A percentile compares a stretch with the other conserved stretches of the same genome.
These are phyloP conservation scores for Halenospora varia DNA, from an alignment of 495 filamentous ascomycete species.

Conservation along the genomic window DNA sequence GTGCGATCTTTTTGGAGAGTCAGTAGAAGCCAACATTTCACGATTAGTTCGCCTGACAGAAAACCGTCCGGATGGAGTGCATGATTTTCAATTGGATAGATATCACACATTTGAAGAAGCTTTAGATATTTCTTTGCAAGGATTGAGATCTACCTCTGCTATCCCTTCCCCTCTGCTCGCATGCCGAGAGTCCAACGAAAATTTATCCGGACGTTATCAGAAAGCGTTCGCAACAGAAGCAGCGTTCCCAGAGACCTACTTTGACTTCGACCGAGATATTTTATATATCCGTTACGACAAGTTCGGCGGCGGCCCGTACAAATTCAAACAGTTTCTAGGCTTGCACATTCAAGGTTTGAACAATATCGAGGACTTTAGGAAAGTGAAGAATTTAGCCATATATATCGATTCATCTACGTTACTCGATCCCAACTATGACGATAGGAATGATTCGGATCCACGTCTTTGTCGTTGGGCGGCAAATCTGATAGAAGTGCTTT, in stretches of 20 bases:
- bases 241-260: neutral
- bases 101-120: too few relatives aligned
- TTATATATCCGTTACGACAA: neutral
- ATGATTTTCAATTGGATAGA: too few relatives aligned
- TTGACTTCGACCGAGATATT: neutral
- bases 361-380: neutral
- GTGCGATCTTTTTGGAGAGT: too few relatives aligned
- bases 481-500: too few relatives aligned
- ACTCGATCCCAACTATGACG: too few relatives aligned
- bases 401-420: too few relatives aligned
- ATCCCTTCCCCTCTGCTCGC: neutral
- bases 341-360: neutral
- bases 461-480: too few relatives aligned
- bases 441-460: too few relatives aligned
- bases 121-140: too few relatives aligned
- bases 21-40: too few relatives aligned
- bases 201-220: neutral
- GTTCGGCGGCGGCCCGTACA: neutral
- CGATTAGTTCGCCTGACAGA: too few relatives aligned
- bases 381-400: neutral
- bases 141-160: neutral
- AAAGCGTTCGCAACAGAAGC: neutral
- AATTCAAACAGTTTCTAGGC: neutral
- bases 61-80: too few relatives aligned
- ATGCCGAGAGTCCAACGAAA: neutral